These are phyloP conservation scores for Aspergillus asperescens DNA, from an alignment of 495 filamentous ascomycete species.

Conservation along the genomic window DNA sequence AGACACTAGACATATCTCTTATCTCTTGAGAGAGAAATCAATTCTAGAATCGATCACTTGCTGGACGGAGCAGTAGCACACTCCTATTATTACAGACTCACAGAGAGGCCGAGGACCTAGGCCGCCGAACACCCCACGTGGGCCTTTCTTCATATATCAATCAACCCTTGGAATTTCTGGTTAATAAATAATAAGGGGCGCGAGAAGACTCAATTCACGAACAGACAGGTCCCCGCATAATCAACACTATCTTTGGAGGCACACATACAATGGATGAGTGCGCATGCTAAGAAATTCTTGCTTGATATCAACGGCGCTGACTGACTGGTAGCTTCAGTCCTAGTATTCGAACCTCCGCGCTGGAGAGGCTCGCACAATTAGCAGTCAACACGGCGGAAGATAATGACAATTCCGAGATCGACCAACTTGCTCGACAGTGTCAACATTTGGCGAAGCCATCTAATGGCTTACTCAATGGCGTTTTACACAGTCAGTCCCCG, in stretches of 20 bases:
- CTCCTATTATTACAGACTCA: no score
- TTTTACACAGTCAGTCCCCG: constrained; percentile 33
- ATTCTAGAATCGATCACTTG: no score
- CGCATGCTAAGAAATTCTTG: not conserved
- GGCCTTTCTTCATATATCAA: not conserved
- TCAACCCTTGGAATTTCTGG: not conserved
- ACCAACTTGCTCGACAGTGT: constrained; percentile 54
- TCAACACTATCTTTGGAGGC: not conserved
- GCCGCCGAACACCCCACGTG: constrained; percentile 4
- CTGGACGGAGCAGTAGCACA: no score
- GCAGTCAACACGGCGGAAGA: constrained; percentile 51
- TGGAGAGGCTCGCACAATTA: constrained; percentile 64
- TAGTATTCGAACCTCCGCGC: constrained; percentile 56
- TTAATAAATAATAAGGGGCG: not conserved
- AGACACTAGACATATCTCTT: no score
- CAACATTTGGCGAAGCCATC: constrained; percentile 24
- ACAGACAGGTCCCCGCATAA: not conserved
- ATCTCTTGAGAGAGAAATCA: no score
- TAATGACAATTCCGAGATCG: constrained; percentile 60
- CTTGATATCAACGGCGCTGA: constrained; percentile 7
- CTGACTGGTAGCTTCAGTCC: constrained; percentile 26
- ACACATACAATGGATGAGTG: constrained; percentile 20
- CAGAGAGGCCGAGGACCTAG: constrained; percentile 8
- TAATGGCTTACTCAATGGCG: constrained; percentile 37
- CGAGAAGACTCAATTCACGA: not conserved